Base-by-base conservation (phyloP, 257 asterid genomes). In the Mitragyna speciosa region DNA sequence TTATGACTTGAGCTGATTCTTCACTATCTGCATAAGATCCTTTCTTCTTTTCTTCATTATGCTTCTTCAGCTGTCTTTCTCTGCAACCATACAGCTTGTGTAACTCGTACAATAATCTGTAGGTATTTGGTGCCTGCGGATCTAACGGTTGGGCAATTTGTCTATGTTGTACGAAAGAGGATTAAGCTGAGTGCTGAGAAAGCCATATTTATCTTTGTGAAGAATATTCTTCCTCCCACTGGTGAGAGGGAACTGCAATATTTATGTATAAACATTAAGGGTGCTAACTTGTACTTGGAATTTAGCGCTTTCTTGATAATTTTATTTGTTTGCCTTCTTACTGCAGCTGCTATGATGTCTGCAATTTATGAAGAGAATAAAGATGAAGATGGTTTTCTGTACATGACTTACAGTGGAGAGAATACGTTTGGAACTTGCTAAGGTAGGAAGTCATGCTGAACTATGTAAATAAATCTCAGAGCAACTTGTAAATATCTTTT, bases 41-140 rank as follows among this genome's bases (percentile, higher is more conserved):
- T 41, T 12, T 30, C 30, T 10, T 43, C 52, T 26, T 47, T 5
- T 47, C 39, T 28, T 26, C 12, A 28, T 47, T 6, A 48, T 72
- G 76, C 61, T 56, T 39, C 78, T 20, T 26, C 47, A 24, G 11
- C 24, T 30, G n/a, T 41, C 71, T 43, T 45, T 76, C 19, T 41
- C 26, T 17, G 16, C 43, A 7, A 48, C 8, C 6, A 20, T 6
- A n/a, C 14, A 45, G 14, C 24, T 64, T 64, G 48, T 47, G 48
- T 75, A 56, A 74, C 20, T 15, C 45, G 24, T 51, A 2, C 28
- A 15, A 5, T 43, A 19, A 41, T 45, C 61, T 76, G 76, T 90
- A 94, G 98, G 87, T 96, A 96, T 78, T 91, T 96, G 74, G 99
- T 96, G 73, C 99, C 99, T 63, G 98, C 98, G 68, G 99, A 96